Evolutionary conservation across 1,284 basidiomycete species (phyloP).

Genomic region (Ustilago cynodontis): DNA sequence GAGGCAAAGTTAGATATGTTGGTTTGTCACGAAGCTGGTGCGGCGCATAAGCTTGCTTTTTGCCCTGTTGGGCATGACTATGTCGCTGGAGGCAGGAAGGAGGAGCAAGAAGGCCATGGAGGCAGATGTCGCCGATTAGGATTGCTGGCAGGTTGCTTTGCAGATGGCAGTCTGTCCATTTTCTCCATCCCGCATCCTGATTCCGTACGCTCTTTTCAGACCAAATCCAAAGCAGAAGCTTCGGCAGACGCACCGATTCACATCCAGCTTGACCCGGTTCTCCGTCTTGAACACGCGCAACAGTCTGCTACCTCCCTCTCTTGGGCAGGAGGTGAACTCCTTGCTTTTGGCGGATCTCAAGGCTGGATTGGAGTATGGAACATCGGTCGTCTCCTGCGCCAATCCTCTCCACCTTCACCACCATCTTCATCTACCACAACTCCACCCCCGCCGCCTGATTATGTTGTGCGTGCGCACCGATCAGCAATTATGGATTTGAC

Average conservation of each 20-base stretch:
- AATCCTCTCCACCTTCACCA: background rate
- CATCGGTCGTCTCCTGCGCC: constrained; percentile 25
- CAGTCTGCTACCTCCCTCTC: constrained; percentile 25
- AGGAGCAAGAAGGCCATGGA: background rate
- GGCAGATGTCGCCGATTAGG: constrained; percentile 19
- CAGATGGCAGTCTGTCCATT: constrained; percentile 43
- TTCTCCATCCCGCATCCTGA: constrained; percentile 45
- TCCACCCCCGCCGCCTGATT: constrained; percentile 8
- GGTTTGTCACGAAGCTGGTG: constrained; percentile 37
- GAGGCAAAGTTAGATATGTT: constrained; percentile 42
- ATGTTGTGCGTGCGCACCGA: constrained; percentile 28
- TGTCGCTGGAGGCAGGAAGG: background rate
- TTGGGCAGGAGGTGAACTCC: constrained; percentile 50
- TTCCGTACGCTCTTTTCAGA: background rate
- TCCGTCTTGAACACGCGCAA: constrained; percentile 25
- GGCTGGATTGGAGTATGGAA: constrained; percentile 50
- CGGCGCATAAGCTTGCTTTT: constrained; percentile 39
- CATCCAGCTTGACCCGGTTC: constrained; percentile 32
- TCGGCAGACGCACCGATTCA: constrained; percentile 5
- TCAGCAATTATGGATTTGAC: constrained; percentile 31
- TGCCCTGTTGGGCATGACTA: constrained; percentile 44
- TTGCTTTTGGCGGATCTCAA: constrained; percentile 41
- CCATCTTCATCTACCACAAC: background rate
- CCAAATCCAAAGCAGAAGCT: background rate
- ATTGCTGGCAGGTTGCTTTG: constrained; percentile 48